Evolutionary conservation across 768 basidiomycete species (phyloP).

Genomic region (Favolaschia claudopus): DNA sequence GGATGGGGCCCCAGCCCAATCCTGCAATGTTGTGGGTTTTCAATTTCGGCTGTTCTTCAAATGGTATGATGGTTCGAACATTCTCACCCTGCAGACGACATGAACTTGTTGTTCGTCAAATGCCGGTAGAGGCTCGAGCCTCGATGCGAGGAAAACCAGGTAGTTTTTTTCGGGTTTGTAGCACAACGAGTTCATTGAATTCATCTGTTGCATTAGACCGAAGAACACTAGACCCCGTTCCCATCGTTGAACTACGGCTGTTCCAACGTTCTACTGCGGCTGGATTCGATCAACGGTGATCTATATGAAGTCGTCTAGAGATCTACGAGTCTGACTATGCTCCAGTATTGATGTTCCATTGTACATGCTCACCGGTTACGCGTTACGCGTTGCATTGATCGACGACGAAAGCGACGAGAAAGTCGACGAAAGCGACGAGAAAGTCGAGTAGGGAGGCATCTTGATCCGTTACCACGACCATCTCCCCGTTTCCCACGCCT

Average conservation of each 20-base stretch:
- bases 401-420: background rate
- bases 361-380: background rate
- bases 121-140: background rate
- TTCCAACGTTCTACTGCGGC: background rate
- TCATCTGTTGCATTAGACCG: background rate
- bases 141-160: background rate
- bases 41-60: too few relatives aligned
- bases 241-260: background rate
- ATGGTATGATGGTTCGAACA: background rate
- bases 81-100: background rate
- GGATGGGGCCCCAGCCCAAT: too few relatives aligned
- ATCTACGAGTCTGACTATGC: too few relatives aligned
- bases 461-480: too few relatives aligned
- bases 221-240: slow-evolving; percentile 4
- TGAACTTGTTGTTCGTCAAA: background rate
- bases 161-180: too few relatives aligned
- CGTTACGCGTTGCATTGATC: background rate
- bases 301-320: too few relatives aligned
- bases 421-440: background rate
- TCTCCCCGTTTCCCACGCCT: too few relatives aligned
- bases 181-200: too few relatives aligned
- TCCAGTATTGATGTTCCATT: too few relatives aligned
- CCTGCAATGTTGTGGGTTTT: too few relatives aligned
- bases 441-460: background rate
- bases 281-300: too few relatives aligned